Evolutionary conservation across 2,329 filamentous ascomycete species (phyloP).

Genomic region (Monosporascus sp.): DNA sequence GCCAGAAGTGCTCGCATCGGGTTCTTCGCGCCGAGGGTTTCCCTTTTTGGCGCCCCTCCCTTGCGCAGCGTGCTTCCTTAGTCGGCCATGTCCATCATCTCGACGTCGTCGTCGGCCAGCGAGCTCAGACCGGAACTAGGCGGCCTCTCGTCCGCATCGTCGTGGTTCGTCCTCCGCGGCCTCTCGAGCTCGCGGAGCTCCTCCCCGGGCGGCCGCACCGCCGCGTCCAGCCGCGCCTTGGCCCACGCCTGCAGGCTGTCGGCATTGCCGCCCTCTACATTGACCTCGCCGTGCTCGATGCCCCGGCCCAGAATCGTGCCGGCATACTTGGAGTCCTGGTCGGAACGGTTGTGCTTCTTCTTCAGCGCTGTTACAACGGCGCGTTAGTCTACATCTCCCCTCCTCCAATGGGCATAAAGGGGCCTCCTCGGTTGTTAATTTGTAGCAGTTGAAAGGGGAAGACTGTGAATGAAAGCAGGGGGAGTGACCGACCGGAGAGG

Average conservation of each 20-base stretch:
- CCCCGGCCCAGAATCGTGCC: slow-evolving; percentile 76
- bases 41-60: neutral
- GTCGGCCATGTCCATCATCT: slow-evolving; percentile 33
- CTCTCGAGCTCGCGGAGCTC: neutral
- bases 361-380: slow-evolving; percentile 57
- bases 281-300: slow-evolving; percentile 64
- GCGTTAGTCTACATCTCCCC: slow-evolving; percentile 8
- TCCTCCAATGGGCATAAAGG: too few species aligned
- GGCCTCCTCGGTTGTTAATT: too few species aligned
- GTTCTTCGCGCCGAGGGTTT: neutral
- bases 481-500: slow-evolving; percentile 49
- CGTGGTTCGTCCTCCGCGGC: slow-evolving; percentile 13
- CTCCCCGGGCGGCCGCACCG: slow-evolving; percentile 19
- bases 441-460: neutral
- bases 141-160: slow-evolving; percentile 35
- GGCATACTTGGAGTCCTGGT: slow-evolving; percentile 79
- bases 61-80: neutral
- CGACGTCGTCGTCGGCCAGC: slow-evolving; percentile 40
- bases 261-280: slow-evolving; percentile 71
- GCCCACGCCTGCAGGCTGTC: slow-evolving; percentile 65
- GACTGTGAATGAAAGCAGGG: slow-evolving; percentile 4
- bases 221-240: slow-evolving; percentile 31
- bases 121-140: slow-evolving; percentile 54
- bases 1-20: neutral
- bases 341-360: slow-evolving; percentile 86